Evolutionary conservation across 176 grass and related monocot species (phyloP).

Genomic region (Hsuehochloa calcarea): DNA sequence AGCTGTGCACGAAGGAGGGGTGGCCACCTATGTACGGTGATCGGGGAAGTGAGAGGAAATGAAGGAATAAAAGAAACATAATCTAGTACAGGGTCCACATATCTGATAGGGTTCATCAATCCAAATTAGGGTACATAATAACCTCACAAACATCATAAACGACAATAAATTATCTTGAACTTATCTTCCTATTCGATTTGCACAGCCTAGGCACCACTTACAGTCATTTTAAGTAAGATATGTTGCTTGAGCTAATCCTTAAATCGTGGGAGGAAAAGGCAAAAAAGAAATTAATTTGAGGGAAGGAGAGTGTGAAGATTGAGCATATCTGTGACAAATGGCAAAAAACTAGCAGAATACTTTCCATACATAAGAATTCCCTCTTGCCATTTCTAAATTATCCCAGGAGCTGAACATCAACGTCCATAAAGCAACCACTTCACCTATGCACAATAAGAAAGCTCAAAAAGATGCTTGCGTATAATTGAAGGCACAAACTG

Average conservation of each 20-base stretch:
- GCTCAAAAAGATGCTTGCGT: conserved; percentile 8
- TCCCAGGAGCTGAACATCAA: background rate
- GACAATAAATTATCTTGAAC: background rate
- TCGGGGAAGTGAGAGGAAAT: background rate
- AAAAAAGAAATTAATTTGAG: background rate
- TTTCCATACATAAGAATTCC: conserved; percentile 11
- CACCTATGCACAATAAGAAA: conserved; percentile 20
- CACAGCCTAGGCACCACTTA: background rate
- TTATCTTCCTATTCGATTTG: background rate
- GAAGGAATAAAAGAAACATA: background rate
- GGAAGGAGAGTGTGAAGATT: background rate
- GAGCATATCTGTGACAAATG: background rate
- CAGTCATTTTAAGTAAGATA: too few relatives aligned
- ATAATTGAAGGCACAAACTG: conserved; percentile 27
- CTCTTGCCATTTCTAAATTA: background rate
- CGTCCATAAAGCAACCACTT: conserved; percentile 30
- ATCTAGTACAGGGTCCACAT: background rate
- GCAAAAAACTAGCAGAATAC: background rate
- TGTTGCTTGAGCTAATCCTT: too few relatives aligned
- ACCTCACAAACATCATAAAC: background rate
- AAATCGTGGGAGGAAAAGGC: too few relatives aligned
- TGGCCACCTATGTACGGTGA: background rate
- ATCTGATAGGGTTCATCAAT: background rate
- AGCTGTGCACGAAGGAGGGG: background rate
- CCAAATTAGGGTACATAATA: background rate